Conservation (phyloP, 2,329 filamentous ascomycete species). For the Colletotrichum siamense region DNA sequence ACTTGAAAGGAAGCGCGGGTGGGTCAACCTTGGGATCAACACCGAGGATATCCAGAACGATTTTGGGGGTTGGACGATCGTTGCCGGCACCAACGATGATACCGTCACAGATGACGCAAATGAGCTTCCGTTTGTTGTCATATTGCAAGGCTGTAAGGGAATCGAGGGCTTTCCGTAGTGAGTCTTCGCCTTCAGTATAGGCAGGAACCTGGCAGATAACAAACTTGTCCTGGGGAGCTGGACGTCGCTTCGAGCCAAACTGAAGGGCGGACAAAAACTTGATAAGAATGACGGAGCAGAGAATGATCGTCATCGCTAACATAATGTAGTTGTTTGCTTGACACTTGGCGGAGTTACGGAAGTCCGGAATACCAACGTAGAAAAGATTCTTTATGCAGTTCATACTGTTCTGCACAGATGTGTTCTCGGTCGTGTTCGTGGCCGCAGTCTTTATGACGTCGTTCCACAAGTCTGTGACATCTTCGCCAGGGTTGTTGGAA, state of each 20-base stretch:
- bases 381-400: conserved; percentile 86
- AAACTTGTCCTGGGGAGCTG: conserved; percentile 94
- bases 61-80: conserved; percentile 95
- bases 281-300: conserved; percentile 79
- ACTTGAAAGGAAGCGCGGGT: conserved; percentile 92
- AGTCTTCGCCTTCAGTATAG: conserved; percentile 97
- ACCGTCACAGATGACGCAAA: conserved; percentile 95
- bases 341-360: conserved; percentile 77
- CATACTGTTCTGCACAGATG: conserved; percentile 67
- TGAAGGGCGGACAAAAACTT: conserved; percentile 96
- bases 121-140: conserved; percentile 97
- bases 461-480: conserved; percentile 75
- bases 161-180: conserved; percentile 88
- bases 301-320: conserved; percentile 82
- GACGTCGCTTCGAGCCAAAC: conserved; percentile 88
- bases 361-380: conserved; percentile 84
- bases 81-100: conserved; percentile 97
- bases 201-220: conserved; percentile 98
- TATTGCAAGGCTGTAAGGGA: conserved; percentile 94
- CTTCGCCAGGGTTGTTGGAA: conserved; percentile 76
- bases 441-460: conserved; percentile 51
- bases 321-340: conserved; percentile 92
- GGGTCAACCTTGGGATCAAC: conserved; percentile 97
- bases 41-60: conserved; percentile 94
- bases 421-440: conserved; percentile 56